phyloP scores from a whole-genome alignment of 306 rosid genomes.

The Elaeagnus macrophylla region DNA sequence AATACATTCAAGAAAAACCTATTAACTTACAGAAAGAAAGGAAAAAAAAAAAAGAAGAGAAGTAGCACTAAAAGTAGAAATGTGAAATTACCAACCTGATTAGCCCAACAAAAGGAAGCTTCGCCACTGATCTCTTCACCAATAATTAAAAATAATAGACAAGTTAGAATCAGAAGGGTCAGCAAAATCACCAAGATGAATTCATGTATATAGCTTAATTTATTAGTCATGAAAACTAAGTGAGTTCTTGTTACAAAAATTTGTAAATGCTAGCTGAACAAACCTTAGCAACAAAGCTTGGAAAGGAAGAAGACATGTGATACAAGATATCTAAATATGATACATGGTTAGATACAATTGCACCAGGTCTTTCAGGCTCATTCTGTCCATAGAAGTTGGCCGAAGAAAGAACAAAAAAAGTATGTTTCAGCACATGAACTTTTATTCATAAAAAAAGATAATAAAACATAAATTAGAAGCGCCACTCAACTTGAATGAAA shows the following conservation, averaged over 20 bases:
- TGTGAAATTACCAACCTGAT: slow-evolving; percentile 58
- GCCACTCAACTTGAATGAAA: too few relatives aligned
- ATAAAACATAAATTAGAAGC: too few relatives aligned
- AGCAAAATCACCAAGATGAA: slow-evolving; percentile 16
- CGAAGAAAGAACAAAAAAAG: neutral
- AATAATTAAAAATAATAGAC: slow-evolving; percentile 24
- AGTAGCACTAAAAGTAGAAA: neutral
- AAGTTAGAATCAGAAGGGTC: slow-evolving; percentile 27
- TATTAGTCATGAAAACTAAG: neutral
- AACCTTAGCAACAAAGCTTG: slow-evolving; percentile 99
- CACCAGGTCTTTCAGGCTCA: slow-evolving; percentile 63
- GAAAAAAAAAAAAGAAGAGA: neutral
- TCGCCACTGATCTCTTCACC: slow-evolving; percentile 90
- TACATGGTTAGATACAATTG: slow-evolving; percentile 73
- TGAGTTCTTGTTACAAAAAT: too few relatives aligned
- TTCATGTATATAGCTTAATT: neutral
- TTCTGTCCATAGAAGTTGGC: slow-evolving; percentile 24
- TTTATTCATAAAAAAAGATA: too few relatives aligned
- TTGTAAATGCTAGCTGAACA: slow-evolving; percentile 14
- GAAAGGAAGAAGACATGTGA: slow-evolving; percentile 80
- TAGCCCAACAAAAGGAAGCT: slow-evolving; percentile 77
- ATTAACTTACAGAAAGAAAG: neutral
- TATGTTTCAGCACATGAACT: too few relatives aligned
- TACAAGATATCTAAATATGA: slow-evolving; percentile 91
- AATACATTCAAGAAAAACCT: neutral